Percentiles rank a stretch among this genome's conserved stretches.
phyloP scores from a whole-genome alignment of 441 rosid genomes.

The Syzygium syzygioides region DNA sequence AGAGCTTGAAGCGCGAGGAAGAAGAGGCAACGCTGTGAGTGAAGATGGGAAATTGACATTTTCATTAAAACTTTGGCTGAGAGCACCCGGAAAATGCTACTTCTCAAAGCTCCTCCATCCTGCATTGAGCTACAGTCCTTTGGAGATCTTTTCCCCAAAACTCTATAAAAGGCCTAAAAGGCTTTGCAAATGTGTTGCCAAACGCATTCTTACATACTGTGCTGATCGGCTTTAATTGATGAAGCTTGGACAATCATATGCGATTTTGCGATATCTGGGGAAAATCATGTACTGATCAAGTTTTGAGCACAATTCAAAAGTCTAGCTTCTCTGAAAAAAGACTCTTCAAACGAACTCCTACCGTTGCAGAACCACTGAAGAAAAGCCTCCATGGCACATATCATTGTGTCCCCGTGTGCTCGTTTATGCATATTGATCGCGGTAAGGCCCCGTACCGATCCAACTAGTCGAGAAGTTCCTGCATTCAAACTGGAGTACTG shows the following conservation, averaged over 20 bases:
- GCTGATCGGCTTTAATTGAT: background rate
- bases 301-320: background rate
- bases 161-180: background rate
- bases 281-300: background rate
- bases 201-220: background rate
- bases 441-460: background rate
- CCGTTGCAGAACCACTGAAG: background rate
- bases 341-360: background rate
- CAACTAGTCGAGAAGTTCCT: background rate
- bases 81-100: background rate
- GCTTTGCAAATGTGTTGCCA: background rate
- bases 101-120: background rate
- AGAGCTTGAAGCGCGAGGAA: background rate
- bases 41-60: background rate
- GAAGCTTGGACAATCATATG: background rate
- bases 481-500: background rate
- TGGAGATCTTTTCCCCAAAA: background rate
- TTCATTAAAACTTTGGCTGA: background rate
- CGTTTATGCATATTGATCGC: background rate
- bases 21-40: background rate
- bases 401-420: fast-evolving
- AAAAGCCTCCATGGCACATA: background rate
- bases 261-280: background rate
- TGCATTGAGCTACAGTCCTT: background rate
- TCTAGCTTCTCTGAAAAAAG: background rate